Conservation (phyloP, 306 rosid genomes). For the Lagenaria siceraria region DNA sequence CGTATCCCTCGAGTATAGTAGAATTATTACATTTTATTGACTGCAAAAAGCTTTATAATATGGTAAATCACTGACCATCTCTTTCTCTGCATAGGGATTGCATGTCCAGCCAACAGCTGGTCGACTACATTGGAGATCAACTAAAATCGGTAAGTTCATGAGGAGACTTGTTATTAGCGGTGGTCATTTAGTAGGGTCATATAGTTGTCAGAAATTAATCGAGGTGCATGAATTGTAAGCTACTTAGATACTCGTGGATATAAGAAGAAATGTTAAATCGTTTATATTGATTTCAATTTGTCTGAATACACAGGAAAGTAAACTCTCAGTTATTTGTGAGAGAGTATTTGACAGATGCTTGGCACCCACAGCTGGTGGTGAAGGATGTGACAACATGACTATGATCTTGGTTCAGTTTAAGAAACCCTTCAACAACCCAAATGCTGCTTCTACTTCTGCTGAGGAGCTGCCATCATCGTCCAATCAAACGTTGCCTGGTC, state of each 20-base stretch:
- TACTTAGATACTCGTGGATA: neutral
- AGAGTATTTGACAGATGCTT: conserved; percentile 81
- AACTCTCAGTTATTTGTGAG: conserved; percentile 73
- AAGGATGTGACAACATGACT: conserved; percentile 98
- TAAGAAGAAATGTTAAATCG: neutral
- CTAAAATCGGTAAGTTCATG: conserved; percentile 43
- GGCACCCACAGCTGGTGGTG: conserved; percentile 85
- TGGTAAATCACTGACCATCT: neutral
- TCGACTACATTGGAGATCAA: conserved; percentile 57
- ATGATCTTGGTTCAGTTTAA: conserved; percentile 93
- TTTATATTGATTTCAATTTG: neutral
- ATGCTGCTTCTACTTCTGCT: conserved; percentile 21
- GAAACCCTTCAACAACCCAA: conserved; percentile 18
- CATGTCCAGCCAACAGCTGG: conserved; percentile 91
- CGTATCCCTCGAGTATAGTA: neutral
- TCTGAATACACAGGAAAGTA: conserved; percentile 50
- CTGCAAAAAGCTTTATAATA: neutral
- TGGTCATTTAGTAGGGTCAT: neutral
- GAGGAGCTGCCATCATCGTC: conserved; percentile 30
- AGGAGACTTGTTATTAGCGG: neutral
- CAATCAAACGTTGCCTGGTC: neutral
- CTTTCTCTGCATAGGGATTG: conserved; percentile 56
- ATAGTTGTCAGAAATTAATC: neutral
- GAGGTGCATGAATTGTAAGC: neutral
- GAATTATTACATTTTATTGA: neutral